Conservation (phyloP, 2,329 filamentous ascomycete species). For the Diaporthe citriasiana region DNA sequence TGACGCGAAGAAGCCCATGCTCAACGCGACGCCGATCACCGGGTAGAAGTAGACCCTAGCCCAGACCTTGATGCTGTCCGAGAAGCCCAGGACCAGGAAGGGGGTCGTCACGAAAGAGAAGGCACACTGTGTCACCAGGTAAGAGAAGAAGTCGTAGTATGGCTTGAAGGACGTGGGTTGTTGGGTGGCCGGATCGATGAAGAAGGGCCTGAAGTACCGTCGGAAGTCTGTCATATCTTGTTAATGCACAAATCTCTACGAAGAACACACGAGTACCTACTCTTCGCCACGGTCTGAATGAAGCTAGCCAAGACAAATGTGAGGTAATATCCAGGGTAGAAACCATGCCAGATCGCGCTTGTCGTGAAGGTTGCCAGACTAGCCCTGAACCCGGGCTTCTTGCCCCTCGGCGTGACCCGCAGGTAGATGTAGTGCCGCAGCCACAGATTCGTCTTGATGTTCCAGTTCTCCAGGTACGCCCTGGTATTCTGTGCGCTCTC, state of each 20-base stretch:
- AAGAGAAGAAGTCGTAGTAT: constrained; percentile 87
- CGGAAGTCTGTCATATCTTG: constrained; percentile 77
- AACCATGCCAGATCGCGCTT: constrained; percentile 97
- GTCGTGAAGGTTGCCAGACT: constrained; percentile 95
- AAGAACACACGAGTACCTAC: constrained; percentile 66
- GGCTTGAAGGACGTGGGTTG: constrained; percentile 79
- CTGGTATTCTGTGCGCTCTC: constrained; percentile 95
- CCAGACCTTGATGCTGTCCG: constrained; percentile 82
- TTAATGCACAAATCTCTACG: constrained; percentile 45
- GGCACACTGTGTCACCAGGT: constrained; percentile 81
- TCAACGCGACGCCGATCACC: constrained; percentile 74
- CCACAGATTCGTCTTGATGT: constrained; percentile 99
- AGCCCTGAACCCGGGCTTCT: constrained; percentile 96
- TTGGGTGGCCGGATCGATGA: constrained; percentile 83
- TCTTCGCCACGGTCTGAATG: constrained; percentile 93
- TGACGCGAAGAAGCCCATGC: constrained; percentile 83
- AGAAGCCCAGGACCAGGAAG: constrained; percentile 85
- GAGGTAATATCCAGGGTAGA: constrained; percentile 96
- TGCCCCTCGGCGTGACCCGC: constrained; percentile 92
- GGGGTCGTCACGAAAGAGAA: constrained; percentile 88
- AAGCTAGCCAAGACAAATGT: constrained; percentile 91
- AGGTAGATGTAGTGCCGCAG: constrained; percentile 96
- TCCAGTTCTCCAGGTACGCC: constrained; percentile 92
- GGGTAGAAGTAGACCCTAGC: constrained; percentile 90
- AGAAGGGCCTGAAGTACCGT: constrained; percentile 91